Conservation (phyloP, 805 yeast species). For the Kodamaea kakaduensis region DNA sequence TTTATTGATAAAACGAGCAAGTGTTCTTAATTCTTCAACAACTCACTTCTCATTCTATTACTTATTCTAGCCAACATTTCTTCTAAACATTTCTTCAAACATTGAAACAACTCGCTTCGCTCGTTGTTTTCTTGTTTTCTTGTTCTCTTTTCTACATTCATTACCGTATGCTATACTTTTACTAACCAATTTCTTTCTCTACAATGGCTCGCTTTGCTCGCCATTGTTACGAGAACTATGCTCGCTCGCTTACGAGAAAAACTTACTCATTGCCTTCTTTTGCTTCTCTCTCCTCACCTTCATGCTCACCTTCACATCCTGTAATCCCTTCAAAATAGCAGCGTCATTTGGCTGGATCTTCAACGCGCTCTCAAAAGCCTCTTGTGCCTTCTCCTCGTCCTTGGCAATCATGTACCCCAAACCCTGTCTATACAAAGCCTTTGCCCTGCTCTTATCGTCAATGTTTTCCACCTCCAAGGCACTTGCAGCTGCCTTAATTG, state of each 20-base stretch:
- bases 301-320: constrained; percentile 50
- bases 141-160: no score
- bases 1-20: no score
- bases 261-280: constrained; percentile 69
- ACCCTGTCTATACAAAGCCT: constrained; percentile 86
- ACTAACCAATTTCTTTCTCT: not conserved
- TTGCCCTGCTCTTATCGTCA: constrained; percentile 68
- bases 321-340: constrained; percentile 62
- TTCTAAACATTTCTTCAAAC: no score
- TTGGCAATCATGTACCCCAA: constrained; percentile 60
- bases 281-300: constrained; percentile 61
- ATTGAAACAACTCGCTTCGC: no score
- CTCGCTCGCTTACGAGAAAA: constrained; percentile 35
- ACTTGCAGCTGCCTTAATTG: constrained; percentile 56
- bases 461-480: constrained; percentile 60
- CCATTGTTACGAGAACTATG: not conserved
- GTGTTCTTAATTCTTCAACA: no score
- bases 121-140: no score
- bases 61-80: no score
- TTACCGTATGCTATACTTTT: not conserved
- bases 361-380: constrained; percentile 63
- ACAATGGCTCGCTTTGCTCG: no score
- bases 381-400: constrained; percentile 67
- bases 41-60: no score
- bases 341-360: constrained; percentile 64